Conservation (phyloP, 257 asterid genomes). For the Avicennia marina region DNA sequence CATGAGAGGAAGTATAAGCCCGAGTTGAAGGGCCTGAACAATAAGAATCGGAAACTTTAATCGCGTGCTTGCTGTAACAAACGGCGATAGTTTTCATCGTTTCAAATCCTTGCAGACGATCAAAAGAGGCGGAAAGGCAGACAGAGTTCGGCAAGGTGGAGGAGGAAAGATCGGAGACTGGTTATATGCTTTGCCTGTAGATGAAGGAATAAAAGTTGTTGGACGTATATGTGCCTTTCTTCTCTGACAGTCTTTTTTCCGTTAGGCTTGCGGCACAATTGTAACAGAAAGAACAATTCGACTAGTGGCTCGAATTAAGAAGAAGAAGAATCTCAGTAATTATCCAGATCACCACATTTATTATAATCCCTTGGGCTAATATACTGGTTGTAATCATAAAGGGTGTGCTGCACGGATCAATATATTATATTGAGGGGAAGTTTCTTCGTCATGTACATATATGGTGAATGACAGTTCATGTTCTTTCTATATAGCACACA, state of each 20-base stretch:
- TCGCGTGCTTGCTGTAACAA: slow-evolving; percentile 71
- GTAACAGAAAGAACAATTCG: slow-evolving; percentile 39
- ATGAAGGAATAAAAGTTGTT: slow-evolving; percentile 25
- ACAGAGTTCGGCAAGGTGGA: background rate
- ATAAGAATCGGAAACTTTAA: slow-evolving; percentile 66
- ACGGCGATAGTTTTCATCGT: slow-evolving; percentile 63
- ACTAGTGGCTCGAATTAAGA: too few species aligned
- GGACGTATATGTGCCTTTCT: slow-evolving; percentile 41
- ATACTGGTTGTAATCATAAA: too few species aligned
- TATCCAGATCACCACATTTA: too few species aligned
- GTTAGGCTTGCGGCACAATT: too few species aligned
- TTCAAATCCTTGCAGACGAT: background rate
- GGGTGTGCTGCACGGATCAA: too few species aligned
- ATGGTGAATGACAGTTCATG: too few species aligned
- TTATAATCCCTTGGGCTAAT: too few species aligned
- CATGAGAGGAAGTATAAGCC: slow-evolving; percentile 16
- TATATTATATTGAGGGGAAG: too few species aligned
- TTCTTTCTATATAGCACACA: too few species aligned
- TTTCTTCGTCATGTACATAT: too few species aligned
- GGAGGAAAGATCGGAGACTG: background rate
- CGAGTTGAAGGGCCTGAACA: slow-evolving; percentile 50
- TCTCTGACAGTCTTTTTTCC: slow-evolving; percentile 31
- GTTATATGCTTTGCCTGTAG: slow-evolving; percentile 42
- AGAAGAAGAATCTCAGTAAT: too few species aligned
- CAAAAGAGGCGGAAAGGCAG: background rate